Percentiles rank a stretch among this genome's conserved stretches.
Conservation (phyloP, 805 yeast genomes). For the Candida cerambycidarum region DNA sequence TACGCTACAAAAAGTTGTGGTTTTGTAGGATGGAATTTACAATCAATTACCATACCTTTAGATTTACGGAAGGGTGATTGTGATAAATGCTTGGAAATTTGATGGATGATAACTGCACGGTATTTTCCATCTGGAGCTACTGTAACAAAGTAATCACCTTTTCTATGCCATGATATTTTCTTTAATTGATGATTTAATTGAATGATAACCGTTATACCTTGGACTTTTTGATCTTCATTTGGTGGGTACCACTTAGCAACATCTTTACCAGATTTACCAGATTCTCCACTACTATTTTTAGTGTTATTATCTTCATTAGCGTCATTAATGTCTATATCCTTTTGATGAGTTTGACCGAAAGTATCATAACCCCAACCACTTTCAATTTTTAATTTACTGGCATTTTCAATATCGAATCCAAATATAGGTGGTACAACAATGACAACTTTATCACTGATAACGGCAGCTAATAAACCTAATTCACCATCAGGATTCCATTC, state of each 20-base stretch:
- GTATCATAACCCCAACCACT: constrained; percentile 87
- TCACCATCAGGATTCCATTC: constrained; percentile 86
- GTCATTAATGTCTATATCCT: constrained; percentile 35
- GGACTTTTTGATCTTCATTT: constrained; percentile 50
- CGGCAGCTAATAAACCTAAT: constrained; percentile 78
- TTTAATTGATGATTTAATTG: constrained; percentile 68
- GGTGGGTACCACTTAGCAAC: constrained; percentile 87
- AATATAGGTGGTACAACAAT: constrained; percentile 87
- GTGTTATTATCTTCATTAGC: constrained; percentile 38
- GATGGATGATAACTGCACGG: constrained; percentile 90
- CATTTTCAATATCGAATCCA: constrained; percentile 83
- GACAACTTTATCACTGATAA: constrained; percentile 78
- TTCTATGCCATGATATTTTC: constrained; percentile 91
- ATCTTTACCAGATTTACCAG: constrained; percentile 38
- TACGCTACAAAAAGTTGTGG: constrained; percentile 94
- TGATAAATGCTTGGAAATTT: constrained; percentile 87
- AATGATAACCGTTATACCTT: constrained; percentile 74
- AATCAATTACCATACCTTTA: constrained; percentile 93
- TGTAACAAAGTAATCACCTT: constrained; percentile 94
- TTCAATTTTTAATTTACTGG: constrained; percentile 75
- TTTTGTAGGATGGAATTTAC: constrained; percentile 93
- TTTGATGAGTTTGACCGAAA: constrained; percentile 50
- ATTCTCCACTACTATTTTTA: constrained; percentile 29
- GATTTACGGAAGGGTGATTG: constrained; percentile 94
- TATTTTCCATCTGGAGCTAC: constrained; percentile 94